Evolutionary conservation across 2,329 filamentous ascomycete species (phyloP), one percentile per base, ranked within the genome.

Genomic region (Ophiocordyceps camponoti-rufipedis): DNA sequence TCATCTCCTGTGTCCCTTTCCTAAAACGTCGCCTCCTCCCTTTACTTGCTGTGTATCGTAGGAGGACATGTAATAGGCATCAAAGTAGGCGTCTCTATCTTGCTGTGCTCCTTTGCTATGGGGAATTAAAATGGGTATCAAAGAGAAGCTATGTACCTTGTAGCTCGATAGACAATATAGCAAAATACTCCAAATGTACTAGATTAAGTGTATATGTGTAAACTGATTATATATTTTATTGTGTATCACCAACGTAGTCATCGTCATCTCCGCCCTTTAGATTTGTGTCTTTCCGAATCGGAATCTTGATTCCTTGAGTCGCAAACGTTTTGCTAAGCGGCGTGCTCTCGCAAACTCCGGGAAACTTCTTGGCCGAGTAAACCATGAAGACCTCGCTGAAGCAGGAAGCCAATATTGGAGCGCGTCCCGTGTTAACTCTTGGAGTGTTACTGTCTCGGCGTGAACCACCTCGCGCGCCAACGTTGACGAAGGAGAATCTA

Each of bases 281-380:
- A 46, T 69, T 70, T 1, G 82, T 80, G 56, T 95, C 89, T 62
- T 95, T 95, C 19, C 89, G 71, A 46, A 96, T 95, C 0, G 89
- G 89, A 23, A 96, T 95, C 64, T 95, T 95, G 64, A 94, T 94
- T 23, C 91, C 91, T 57, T 98, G 91, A 1, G 76, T 72, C 4
- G 91, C 89, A 64, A 98, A 96, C 49, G 79, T 85, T 62, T 93
- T 94, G 71, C 88, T 95, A 16, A 96, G 67, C 4, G 78, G 65
- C 0, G 91, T 98, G 61, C 84, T 93, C 60, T 96, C 89, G 47
- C 94, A 94, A 1, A 98, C 91, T 39, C 91, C 91, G 0, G 91
- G 91, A 62, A 98, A 98, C 57, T 95, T 95, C 72, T 98, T 98
- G 43, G 91, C 91, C 2, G 85, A 94, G 64, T 82, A 96, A 29